Percentiles rank a stretch among this genome's conserved stretches.
Evolutionary conservation across 805 yeast species (phyloP).

Genomic region (Myxozyma nipponensis): DNA sequence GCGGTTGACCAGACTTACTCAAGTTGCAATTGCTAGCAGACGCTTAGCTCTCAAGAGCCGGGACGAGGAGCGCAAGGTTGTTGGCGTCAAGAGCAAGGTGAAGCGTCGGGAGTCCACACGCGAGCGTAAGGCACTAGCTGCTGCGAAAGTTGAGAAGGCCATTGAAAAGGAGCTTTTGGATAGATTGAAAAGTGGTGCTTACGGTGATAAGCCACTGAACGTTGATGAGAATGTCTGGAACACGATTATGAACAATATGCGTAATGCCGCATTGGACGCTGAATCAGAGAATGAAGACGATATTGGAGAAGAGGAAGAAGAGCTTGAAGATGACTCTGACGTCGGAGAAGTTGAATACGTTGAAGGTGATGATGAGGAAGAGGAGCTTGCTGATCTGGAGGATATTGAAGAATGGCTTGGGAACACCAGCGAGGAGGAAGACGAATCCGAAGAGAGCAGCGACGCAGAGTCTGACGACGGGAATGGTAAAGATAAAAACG

Average conservation of each 20-base stretch:
- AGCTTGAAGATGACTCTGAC: constrained; percentile 49
- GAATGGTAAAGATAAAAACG: constrained; percentile 41
- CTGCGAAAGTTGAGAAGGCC: constrained; percentile 94
- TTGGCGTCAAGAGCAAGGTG: constrained; percentile 89
- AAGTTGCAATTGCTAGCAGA: constrained; percentile 92
- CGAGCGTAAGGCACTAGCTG: constrained; percentile 93
- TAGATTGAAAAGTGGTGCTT: constrained; percentile 94
- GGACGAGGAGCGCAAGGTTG: constrained; percentile 89
- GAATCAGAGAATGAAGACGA: constrained; percentile 67
- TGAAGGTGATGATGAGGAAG: constrained; percentile 82
- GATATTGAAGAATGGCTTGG: constrained; percentile 92
- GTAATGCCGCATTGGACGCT: constrained; percentile 44
- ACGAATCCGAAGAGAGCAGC: constrained; percentile 31
- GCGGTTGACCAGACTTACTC: constrained; percentile 88
- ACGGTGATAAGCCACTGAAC: constrained; percentile 95
- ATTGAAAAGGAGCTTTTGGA: constrained; percentile 94
- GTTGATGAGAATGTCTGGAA: constrained; percentile 96
- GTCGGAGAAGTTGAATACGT: constrained; percentile 72
- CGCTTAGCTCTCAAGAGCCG: constrained; percentile 68
- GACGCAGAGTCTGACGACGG: constrained; percentile 38
- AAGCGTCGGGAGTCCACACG: constrained; percentile 90
- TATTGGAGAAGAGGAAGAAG: constrained; percentile 45
- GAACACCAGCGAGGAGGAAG: constrained; percentile 34
- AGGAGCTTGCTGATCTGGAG: constrained; percentile 56
- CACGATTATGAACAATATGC: constrained; percentile 75